Evolutionary conservation across 306 rosid genomes (phyloP).

Genomic region (Vigna nakashimae): DNA sequence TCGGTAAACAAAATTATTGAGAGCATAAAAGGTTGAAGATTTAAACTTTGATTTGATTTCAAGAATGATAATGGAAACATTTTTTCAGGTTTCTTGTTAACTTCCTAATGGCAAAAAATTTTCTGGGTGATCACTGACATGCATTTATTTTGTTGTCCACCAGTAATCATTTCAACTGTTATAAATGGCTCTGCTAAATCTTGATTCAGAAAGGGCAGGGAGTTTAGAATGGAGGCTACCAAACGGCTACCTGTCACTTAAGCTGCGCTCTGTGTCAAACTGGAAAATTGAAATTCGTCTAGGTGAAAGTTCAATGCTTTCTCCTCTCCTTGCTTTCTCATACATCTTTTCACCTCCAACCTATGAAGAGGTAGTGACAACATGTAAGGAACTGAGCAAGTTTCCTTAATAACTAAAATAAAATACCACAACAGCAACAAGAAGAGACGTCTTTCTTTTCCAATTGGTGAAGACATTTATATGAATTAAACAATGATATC

Average conservation of each 20-base stretch:
- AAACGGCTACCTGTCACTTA: constrained; percentile 75
- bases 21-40: constrained; percentile 19
- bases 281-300: constrained; percentile 87
- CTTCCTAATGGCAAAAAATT: constrained; percentile 13
- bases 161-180: constrained; percentile 5
- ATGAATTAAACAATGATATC: background rate
- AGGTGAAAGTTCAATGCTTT: constrained; percentile 92
- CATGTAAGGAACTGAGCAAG: constrained; percentile 39
- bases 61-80: constrained; percentile 5
- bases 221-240: constrained; percentile 23
- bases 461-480: background rate
- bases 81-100: constrained; percentile 1
- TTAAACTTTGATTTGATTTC: constrained; percentile 34
- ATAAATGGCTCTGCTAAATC: constrained; percentile 8
- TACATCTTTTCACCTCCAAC: constrained; percentile 98
- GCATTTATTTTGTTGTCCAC: background rate
- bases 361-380: constrained; percentile 52
- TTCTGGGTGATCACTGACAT: constrained; percentile 27
- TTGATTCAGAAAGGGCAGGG: background rate
- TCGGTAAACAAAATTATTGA: constrained; percentile 5
- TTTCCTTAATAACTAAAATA: constrained; percentile 7
- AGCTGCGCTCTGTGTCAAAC: constrained; percentile 92
- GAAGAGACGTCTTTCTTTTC: background rate
- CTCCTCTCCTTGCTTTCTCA: constrained; percentile 98
- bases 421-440: background rate